Conservation (phyloP, 257 asterid genomes). For the Petunia axillaris region DNA sequence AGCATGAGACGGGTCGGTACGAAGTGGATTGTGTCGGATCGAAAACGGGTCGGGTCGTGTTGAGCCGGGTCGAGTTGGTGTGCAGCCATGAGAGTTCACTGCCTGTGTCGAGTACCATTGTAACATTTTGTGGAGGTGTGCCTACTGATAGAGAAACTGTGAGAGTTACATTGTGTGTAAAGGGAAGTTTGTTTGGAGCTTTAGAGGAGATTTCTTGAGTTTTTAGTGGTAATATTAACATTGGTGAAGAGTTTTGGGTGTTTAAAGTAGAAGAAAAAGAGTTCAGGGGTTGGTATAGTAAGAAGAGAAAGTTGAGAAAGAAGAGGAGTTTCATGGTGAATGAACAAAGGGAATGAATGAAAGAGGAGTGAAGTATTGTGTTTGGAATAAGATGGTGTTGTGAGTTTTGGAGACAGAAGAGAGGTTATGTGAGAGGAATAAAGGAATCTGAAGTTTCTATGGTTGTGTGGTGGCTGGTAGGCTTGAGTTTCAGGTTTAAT, state of each 20-base stretch:
- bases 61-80: conserved; percentile 54
- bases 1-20: conserved; percentile 67
- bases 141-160: conserved; percentile 82
- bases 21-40: conserved; percentile 55
- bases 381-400: not conserved
- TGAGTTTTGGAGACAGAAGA: conserved; percentile 2
- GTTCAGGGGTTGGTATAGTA: not conserved
- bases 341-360: not conserved
- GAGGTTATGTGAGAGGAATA: not conserved
- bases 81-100: conserved; percentile 95
- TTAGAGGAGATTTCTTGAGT: conserved; percentile 49
- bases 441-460: not conserved
- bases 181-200: conserved; percentile 58
- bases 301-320: not conserved
- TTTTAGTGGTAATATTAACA: conserved; percentile 59
- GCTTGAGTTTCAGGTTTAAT: not conserved
- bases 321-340: not conserved
- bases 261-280: not conserved
- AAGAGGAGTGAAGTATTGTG: not conserved
- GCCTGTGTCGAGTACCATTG: conserved; percentile 96
- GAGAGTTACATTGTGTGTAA: conserved; percentile 90
- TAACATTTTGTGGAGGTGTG: conserved; percentile 83
- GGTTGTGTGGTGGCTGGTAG: not conserved
- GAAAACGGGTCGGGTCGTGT: conserved; percentile 47
- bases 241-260: conserved; percentile 9